Percentiles rank a stretch among this genome's conserved stretches.
Conservation (phyloP, 768 basidiomycete species). For the Calvatia gigantea region DNA sequence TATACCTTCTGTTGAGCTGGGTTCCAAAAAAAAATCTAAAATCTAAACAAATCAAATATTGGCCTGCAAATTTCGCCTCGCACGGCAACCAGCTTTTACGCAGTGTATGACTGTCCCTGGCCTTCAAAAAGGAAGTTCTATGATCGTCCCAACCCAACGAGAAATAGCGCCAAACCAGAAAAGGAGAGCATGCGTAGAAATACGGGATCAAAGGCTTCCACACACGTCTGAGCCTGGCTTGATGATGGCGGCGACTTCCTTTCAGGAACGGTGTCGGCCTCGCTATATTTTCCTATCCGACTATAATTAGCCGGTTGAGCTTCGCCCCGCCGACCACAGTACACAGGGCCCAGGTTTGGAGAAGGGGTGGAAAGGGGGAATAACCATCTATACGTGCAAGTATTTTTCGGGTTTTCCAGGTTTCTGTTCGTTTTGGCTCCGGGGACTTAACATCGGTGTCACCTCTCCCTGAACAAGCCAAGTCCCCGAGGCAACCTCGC, state of each 20-base stretch:
- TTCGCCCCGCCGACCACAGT: neutral
- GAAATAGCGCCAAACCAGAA: neutral
- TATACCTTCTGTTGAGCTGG: neutral
- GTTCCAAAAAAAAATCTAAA: neutral
- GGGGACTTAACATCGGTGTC: too few relatives aligned
- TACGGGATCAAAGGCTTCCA: conserved; percentile 1
- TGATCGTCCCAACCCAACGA: neutral
- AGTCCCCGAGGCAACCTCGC: too few relatives aligned
- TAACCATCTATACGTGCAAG: too few relatives aligned
- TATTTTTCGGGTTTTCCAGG: too few relatives aligned
- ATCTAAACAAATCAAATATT: neutral
- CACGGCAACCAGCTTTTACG: neutral
- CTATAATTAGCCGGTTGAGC: neutral
- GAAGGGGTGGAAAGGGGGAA: too few relatives aligned
- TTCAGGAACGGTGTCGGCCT: neutral
- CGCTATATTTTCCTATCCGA: neutral
- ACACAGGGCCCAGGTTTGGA: too few relatives aligned
- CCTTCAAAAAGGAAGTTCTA: neutral
- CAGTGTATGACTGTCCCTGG: neutral
- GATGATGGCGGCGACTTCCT: neutral
- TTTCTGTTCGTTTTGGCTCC: too few relatives aligned
- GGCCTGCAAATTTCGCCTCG: neutral
- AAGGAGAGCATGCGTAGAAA: neutral
- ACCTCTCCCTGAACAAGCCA: too few relatives aligned
- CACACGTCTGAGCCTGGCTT: conserved; percentile 6